Conservation (phyloP, 192 early-diverging fungal species). For the Gaertneriomyces semiglobifer region DNA sequence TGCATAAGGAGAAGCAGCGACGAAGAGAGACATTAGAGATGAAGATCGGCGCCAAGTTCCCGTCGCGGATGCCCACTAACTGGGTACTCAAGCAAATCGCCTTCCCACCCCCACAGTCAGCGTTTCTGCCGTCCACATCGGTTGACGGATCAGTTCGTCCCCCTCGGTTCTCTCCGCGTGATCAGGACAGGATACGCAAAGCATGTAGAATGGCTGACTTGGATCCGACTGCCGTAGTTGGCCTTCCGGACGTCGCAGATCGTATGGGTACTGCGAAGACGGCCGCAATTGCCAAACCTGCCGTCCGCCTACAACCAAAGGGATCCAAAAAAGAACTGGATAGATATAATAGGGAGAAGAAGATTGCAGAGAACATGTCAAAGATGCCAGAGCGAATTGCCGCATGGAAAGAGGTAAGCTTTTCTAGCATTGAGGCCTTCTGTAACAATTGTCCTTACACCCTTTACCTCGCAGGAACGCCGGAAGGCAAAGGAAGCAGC, state of each 20-base stretch:
- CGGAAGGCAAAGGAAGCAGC: slow-evolving; percentile 29
- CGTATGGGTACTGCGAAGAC: slow-evolving; percentile 3
- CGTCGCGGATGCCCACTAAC: slow-evolving; percentile 41
- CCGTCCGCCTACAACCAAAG: slow-evolving; percentile 30
- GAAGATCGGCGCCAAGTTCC: slow-evolving; percentile 33
- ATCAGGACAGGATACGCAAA: slow-evolving; percentile 42
- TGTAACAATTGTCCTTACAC: neutral
- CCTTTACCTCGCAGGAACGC: slow-evolving; percentile 28
- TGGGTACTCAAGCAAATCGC: slow-evolving; percentile 46
- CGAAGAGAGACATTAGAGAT: slow-evolving; percentile 1
- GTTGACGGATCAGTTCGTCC: slow-evolving; percentile 34
- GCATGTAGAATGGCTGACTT: slow-evolving; percentile 40
- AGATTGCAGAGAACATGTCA: slow-evolving; percentile 45
- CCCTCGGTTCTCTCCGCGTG: slow-evolving; percentile 33
- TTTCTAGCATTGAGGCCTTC: neutral
- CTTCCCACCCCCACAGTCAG: slow-evolving; percentile 35
- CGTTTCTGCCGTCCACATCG: slow-evolving; percentile 14
- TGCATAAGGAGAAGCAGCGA: too few species aligned
- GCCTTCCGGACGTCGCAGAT: slow-evolving; percentile 15
- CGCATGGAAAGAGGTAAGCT: slow-evolving; percentile 37
- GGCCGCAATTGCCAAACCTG: neutral
- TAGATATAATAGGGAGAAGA: slow-evolving; percentile 28
- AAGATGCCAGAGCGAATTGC: slow-evolving; percentile 40
- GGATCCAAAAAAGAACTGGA: slow-evolving; percentile 33
- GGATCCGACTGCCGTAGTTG: slow-evolving; percentile 29